Base-by-base conservation (phyloP, 495 filamentous ascomycete species). In the Chaetomium cochliodes region DNA sequence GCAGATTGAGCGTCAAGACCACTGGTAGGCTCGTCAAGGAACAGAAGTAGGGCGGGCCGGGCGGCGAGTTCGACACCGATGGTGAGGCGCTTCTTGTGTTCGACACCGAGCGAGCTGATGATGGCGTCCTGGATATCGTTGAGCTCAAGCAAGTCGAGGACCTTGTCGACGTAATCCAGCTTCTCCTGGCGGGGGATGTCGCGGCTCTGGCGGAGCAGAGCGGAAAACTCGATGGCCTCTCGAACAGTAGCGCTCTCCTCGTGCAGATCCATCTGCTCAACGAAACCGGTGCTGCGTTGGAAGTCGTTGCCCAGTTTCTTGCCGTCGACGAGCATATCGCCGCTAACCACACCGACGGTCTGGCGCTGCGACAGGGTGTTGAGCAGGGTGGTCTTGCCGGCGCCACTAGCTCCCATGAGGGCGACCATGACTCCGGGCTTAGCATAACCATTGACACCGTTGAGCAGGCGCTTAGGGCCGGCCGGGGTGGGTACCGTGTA, bases 11-110 rank as follows among this genome's bases (percentile, higher is more conserved):
- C 88, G 74, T 97, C 93, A 5, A 97, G 84, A 59, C 93, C 93
- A 57, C 86, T 90, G 4, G 90, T 92, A 4, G 90, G 90, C 67
- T 92, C 89, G 69, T 92, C 90, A 37, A 92, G 75, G 73, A 92
- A 92, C 63, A 92, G 83, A 6, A 92, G 68, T 0, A 93, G 80
- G 25, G 85, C 87, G 0, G 93, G 93, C 70, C 92, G 92, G 6
- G 93, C 92, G 3, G 91, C 93, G 2, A 98, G 78, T 72, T 98
- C 93, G 6, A 98, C 93, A 60, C 90, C 93, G 62, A 98, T 97
- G 2, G 93, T 97, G 3, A 96, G 67, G 26, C 89, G 62, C 82
- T 91, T 78, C 76, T 78, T 76, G 67, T 86, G 71, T 66, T 85
- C 82, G 0, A 85, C 80, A 15, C 90, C 91, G 0, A 90, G 85